Base-by-base conservation (phyloP, 805 yeast species). In the Ogataea trehaloabstinens region DNA sequence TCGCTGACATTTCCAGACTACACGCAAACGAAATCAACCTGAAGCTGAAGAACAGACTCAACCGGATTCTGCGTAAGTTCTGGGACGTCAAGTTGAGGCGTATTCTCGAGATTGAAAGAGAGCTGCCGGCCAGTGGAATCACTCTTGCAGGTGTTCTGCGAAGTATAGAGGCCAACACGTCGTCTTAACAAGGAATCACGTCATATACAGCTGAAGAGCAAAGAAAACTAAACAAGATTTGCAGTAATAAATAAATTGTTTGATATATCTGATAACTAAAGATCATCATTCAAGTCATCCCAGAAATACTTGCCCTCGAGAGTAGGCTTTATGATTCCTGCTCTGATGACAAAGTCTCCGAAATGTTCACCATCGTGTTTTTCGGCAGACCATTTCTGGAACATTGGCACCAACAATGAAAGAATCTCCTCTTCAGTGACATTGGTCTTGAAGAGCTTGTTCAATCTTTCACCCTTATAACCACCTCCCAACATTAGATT, bases 401-500 rank as follows among this genome's bases (percentile, higher is more conserved):
- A 89, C 67, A 91, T 66, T 21, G 96, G 95, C 60, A 78, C 82
- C 63, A 91, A 72, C 35, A 77, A 82, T 22, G 64, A 76, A 49
- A 91, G 65, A 39, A 90, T 85, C 63, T 91, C 96, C 35, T 85
- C 90, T 67, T 91, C 98, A 62, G 84, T 86, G 51, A 91, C 80
- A 20, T 95, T 87, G 48, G 88, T 83, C 56, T 87, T 75, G 72
- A 78, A 91, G 39, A 91, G 75, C 70, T 91, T 91, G 71, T 91
- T 91, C 52, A 91, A 67, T 61, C 98, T 79, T 64, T 89, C 85
- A 45, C 98, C 98, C 56, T 83, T 83, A 65, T 84, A 90, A 28
- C 96, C 96, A 60, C 98, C 98, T 53, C 98, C 98, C 51, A 91
- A 73, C 87, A 90, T 74, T 66, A 91, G 74, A 66, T 91, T 91